phyloP scores from a whole-genome alignment of 2,329 filamentous ascomycete species.

The Microdochium nivale region DNA sequence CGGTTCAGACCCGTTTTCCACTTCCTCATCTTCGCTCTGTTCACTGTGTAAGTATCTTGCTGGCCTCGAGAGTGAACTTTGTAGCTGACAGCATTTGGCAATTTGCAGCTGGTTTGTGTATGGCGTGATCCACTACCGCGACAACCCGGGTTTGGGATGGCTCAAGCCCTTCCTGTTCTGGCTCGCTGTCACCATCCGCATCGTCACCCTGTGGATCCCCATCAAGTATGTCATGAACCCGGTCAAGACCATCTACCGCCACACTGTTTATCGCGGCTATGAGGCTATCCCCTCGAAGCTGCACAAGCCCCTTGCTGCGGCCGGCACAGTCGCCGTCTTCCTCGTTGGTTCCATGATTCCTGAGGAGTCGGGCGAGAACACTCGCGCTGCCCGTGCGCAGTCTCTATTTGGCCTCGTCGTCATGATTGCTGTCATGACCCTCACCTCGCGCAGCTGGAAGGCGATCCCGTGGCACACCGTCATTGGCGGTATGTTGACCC shows the following conservation, averaged over 20 bases:
- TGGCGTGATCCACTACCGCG: conserved; percentile 53
- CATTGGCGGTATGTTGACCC: conserved; percentile 78
- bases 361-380: conserved; percentile 65
- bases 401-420: conserved; percentile 72
- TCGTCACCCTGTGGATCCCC: conserved; percentile 67
- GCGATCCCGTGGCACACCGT: conserved; percentile 67
- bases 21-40: conserved; percentile 29
- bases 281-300: conserved; percentile 57
- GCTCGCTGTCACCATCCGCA: conserved; percentile 62
- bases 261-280: conserved; percentile 51
- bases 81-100: not conserved
- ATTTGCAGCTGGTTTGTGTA: conserved; percentile 28
- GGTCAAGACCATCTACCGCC: conserved; percentile 58
- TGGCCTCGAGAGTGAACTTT: not conserved
- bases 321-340: conserved; percentile 60
- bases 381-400: conserved; percentile 67
- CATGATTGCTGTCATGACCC: conserved; percentile 58
- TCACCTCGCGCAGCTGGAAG: conserved; percentile 61
- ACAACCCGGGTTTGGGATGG: conserved; percentile 57
- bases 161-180: conserved; percentile 77
- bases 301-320: conserved; percentile 53
- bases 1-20: conserved; percentile 35
- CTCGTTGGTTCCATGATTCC: conserved; percentile 72
- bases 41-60: conserved; percentile 19
- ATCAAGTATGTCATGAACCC: conserved; percentile 57